phyloP scores from a whole-genome alignment of 805 yeast genomes.

The Wickerhamiella azymoides region DNA sequence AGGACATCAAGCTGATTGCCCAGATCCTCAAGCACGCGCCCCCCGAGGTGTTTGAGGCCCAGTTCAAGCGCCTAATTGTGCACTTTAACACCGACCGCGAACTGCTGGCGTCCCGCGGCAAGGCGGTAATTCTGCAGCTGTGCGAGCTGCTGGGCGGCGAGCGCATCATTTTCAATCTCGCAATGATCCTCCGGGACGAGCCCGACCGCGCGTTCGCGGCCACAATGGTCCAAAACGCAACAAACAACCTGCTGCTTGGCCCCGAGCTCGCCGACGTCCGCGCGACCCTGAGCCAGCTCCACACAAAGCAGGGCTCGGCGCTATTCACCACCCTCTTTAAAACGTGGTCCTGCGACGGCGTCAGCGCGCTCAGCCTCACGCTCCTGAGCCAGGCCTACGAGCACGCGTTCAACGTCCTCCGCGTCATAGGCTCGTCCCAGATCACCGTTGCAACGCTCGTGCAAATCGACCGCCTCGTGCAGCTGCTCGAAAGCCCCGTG shows the following conservation, averaged over 20 bases:
- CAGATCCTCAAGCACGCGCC: constrained; percentile 58
- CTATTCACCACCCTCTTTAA: constrained; percentile 66
- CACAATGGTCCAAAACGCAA: constrained; percentile 72
- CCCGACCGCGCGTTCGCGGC: constrained; percentile 57
- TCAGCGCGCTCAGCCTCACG: constrained; percentile 76
- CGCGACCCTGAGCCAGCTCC: constrained; percentile 46
- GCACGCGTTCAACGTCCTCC: constrained; percentile 68
- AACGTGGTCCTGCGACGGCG: constrained; percentile 86
- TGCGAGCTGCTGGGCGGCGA: constrained; percentile 74
- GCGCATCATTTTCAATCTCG: constrained; percentile 64
- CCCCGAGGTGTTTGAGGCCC: constrained; percentile 60
- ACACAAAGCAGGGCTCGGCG: constrained; percentile 46
- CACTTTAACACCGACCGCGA: constrained; percentile 59
- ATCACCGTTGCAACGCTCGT: constrained; percentile 64
- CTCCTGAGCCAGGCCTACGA: constrained; percentile 79
- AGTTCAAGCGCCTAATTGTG: constrained; percentile 55
- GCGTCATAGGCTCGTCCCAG: constrained; percentile 70
- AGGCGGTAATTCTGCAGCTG: constrained; percentile 68
- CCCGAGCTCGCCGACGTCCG: constrained; percentile 65
- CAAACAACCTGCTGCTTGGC: constrained; percentile 73
- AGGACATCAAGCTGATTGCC: constrained; percentile 57
- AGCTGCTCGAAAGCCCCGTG: constrained; percentile 81
- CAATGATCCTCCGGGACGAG: constrained; percentile 53
- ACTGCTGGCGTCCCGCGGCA: constrained; percentile 57
- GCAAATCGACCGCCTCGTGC: constrained; percentile 81